A percentile compares a stretch with the other conserved stretches of the same genome.
These are phyloP conservation scores for Pueraria montana DNA, from an alignment of 306 rosid genomes.

Conservation along the genomic window DNA sequence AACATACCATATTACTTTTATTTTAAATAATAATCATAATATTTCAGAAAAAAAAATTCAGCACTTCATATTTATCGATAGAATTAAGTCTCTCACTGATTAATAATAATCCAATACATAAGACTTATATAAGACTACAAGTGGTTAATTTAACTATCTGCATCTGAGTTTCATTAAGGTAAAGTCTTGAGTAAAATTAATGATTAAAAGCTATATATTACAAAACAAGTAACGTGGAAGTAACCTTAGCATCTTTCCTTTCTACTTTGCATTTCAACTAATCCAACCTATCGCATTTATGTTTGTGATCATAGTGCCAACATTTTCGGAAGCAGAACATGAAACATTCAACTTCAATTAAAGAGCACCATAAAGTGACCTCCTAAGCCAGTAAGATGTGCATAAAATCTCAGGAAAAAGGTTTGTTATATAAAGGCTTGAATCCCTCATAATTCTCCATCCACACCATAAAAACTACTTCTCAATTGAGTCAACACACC, in stretches of 20 bases:
- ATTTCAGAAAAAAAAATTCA: background rate
- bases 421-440: slow-evolving; percentile 46
- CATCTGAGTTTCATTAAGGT: background rate
- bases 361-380: slow-evolving; percentile 45
- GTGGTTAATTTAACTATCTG: background rate
- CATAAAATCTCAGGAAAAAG: background rate
- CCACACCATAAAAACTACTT: slow-evolving; percentile 1
- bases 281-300: slow-evolving; percentile 44
- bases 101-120: background rate
- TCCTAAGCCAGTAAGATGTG: slow-evolving; percentile 43
- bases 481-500: background rate
- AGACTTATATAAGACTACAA: background rate
- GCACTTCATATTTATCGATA: background rate
- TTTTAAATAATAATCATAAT: background rate
- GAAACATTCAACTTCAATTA: slow-evolving; percentile 26
- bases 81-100: background rate
- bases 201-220: background rate
- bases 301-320: slow-evolving; percentile 13
- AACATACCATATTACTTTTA: background rate
- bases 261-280: slow-evolving; percentile 12
- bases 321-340: slow-evolving; percentile 35
- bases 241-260: background rate
- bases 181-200: slow-evolving; percentile 5
- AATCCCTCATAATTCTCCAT: background rate
- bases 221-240: background rate